Conservation (phyloP, 257 asterid genomes). For the Salvia miltiorrhiza region DNA sequence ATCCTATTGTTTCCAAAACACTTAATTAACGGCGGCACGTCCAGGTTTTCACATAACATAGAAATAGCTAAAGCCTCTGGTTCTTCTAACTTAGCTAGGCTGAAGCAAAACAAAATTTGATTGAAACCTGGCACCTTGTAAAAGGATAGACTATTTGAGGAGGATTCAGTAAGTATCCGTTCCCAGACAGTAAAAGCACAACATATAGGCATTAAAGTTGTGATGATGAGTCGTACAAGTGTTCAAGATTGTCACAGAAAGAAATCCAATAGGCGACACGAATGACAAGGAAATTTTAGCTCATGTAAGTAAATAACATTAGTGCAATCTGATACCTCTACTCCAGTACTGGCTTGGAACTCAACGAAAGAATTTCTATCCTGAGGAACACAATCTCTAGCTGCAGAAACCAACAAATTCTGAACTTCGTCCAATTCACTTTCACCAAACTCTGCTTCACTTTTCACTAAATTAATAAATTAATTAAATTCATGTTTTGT, state of each 20-base stretch:
- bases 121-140: background rate
- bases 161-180: background rate
- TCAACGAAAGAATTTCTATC: slow-evolving; percentile 47
- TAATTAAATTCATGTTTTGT: background rate
- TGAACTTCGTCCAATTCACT: slow-evolving; percentile 55
- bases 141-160: background rate
- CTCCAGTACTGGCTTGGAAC: slow-evolving; percentile 61
- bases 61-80: background rate
- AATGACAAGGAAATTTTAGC: background rate
- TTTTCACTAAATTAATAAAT: slow-evolving; percentile 33
- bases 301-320: background rate
- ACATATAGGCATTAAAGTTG: background rate
- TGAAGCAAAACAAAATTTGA: slow-evolving; percentile 1
- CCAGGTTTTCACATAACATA: background rate
- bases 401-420: slow-evolving; percentile 56
- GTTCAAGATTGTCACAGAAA: background rate
- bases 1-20: background rate
- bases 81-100: background rate
- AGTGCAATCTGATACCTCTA: slow-evolving; percentile 33
- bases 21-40: background rate
- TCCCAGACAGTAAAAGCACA: background rate
- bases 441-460: slow-evolving; percentile 41
- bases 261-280: background rate
- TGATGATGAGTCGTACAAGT: background rate
- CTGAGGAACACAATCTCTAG: slow-evolving; percentile 51